Percentiles rank a stretch among this genome's conserved stretches.
These are phyloP conservation scores for Phlebiopsis flavidoalba DNA, from an alignment of 768 basidiomycete species.

Conservation along the genomic window DNA sequence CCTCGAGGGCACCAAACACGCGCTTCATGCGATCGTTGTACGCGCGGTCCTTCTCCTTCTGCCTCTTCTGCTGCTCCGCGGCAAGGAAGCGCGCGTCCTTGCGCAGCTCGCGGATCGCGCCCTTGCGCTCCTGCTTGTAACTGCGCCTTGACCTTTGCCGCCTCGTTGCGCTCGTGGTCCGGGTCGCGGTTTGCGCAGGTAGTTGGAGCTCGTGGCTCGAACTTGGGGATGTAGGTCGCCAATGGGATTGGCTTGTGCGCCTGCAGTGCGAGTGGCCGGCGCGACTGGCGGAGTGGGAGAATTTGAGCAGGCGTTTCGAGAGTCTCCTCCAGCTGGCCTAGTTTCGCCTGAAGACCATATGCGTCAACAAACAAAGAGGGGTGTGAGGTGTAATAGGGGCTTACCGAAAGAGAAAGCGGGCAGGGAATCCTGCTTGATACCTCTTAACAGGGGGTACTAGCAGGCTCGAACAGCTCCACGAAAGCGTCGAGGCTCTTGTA, in stretches of 20 bases:
- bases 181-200: slow-evolving; percentile 82
- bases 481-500: slow-evolving; percentile 80
- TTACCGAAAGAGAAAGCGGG: slow-evolving; percentile 37
- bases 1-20: slow-evolving; percentile 71
- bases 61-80: slow-evolving; percentile 76
- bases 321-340: slow-evolving; percentile 42
- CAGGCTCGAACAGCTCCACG: slow-evolving; percentile 77
- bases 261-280: slow-evolving; percentile 80
- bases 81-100: slow-evolving; percentile 96
- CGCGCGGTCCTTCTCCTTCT: slow-evolving; percentile 74
- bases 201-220: slow-evolving; percentile 74
- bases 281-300: slow-evolving; percentile 54
- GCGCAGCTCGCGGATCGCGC: slow-evolving; percentile 91
- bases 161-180: slow-evolving; percentile 85
- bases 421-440: slow-evolving; percentile 41
- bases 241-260: slow-evolving; percentile 96
- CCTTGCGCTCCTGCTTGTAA: slow-evolving; percentile 96
- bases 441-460: slow-evolving; percentile 49
- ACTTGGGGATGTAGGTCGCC: slow-evolving; percentile 89
- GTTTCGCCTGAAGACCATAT: slow-evolving; percentile 34
- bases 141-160: slow-evolving; percentile 73
- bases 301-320: slow-evolving; percentile 68
- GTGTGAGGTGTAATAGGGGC: slow-evolving; percentile 6
- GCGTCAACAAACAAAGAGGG: neutral
- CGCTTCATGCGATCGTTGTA: slow-evolving; percentile 84